phyloP scores from a whole-genome alignment of 768 basidiomycete species.

The Phylloporus arenicola region DNA sequence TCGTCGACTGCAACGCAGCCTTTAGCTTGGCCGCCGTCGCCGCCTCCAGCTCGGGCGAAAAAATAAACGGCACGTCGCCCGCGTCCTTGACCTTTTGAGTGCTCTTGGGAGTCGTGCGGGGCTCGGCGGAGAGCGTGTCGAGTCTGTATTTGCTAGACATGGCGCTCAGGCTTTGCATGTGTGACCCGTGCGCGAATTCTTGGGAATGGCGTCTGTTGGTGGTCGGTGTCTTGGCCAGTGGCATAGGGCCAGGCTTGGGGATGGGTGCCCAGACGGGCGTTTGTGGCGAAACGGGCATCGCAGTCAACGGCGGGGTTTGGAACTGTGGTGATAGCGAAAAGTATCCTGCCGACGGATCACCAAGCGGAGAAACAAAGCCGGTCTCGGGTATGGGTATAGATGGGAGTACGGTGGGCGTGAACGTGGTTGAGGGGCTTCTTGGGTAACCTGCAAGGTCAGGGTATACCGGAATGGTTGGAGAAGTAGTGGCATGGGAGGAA shows the following conservation, averaged over 20 bases:
- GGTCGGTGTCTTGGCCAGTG: constrained; percentile 2
- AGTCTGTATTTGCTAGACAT: constrained; percentile 24
- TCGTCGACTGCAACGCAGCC: constrained; percentile 20
- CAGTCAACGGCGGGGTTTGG: constrained; percentile 7
- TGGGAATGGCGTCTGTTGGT: constrained; percentile 16
- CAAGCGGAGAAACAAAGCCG: constrained; percentile 9
- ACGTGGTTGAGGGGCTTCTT: constrained; percentile 6
- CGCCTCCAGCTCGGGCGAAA: constrained; percentile 28
- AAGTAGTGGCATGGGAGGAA: constrained; percentile 16
- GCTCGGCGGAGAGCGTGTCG: constrained; percentile 11
- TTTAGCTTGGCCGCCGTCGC: constrained; percentile 26
- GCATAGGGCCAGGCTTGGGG: not conserved
- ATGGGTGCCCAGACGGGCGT: constrained; percentile 13
- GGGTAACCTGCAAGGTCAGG: constrained; percentile 19
- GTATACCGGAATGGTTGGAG: constrained; percentile 20
- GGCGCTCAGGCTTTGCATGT: constrained; percentile 19
- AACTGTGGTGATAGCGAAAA: constrained; percentile 11
- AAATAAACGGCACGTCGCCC: constrained; percentile 29
- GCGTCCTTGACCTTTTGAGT: constrained; percentile 25
- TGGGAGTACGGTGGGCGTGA: constrained; percentile 7
- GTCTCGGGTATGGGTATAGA: constrained; percentile 12
- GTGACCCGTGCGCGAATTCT: constrained; percentile 16
- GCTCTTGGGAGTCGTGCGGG: constrained; percentile 10
- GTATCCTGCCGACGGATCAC: constrained; percentile 14
- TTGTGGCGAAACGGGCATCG: constrained; percentile 12